Conservation (phyloP, 139 green algal species). For the Chlorella sp. region DNA sequence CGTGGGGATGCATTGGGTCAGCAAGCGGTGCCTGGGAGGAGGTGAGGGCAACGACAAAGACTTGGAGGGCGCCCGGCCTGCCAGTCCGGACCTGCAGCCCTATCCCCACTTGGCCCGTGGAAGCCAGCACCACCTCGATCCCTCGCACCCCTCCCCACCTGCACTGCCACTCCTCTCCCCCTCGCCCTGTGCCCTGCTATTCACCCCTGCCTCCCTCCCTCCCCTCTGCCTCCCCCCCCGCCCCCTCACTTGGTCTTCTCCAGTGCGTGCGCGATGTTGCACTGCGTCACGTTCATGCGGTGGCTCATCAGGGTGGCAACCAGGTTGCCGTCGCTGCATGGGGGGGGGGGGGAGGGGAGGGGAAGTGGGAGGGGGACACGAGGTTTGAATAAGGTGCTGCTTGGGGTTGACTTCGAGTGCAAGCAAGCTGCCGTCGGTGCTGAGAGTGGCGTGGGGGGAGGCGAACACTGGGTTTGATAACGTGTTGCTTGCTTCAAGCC, state of each 20-base stretch:
- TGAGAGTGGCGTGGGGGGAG: no score
- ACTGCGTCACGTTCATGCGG: constrained; percentile 72
- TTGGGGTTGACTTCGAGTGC: no score
- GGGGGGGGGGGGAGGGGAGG: not conserved
- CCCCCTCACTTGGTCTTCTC: constrained; percentile 82
- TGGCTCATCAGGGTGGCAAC: constrained; percentile 78
- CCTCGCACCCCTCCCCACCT: no score
- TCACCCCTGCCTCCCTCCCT: not conserved
- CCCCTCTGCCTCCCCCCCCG: not conserved
- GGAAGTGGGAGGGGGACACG: no score
- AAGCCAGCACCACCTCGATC: no score
- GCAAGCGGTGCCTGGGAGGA: not conserved
- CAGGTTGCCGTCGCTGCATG: constrained; percentile 76
- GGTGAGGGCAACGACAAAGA: no score
- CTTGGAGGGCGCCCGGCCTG: no score
- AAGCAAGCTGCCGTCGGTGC: no score
- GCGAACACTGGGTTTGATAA: no score
- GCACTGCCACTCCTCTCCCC: not conserved
- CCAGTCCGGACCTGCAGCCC: not conserved
- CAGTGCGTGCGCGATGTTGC: constrained; percentile 88
- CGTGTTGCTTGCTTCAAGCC: no score
- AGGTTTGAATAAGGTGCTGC: no score
- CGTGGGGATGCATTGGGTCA: not conserved
- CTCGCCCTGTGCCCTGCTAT: not conserved
- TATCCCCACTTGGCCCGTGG: no score